Base-by-base conservation (phyloP, 1,284 basidiomycete genomes). In the Moniliophthora roreri region DNA sequence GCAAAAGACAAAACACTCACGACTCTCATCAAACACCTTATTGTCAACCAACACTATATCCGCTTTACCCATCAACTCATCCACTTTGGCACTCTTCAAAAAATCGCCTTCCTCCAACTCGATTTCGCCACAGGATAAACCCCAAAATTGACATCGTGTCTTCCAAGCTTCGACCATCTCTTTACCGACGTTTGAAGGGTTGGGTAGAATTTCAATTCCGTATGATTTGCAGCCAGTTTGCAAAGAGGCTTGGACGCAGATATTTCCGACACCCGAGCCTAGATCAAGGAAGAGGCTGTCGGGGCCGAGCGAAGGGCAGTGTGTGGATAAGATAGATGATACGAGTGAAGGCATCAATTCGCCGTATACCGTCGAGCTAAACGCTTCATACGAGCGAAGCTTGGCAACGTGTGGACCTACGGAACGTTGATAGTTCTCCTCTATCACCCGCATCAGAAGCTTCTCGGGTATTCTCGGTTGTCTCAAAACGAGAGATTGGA, bases 21-120 rank as follows among this genome's bases (percentile, higher is more conserved):
- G 64, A 39, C 77, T 77, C 62, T 87, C 80, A 50, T 79, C 74
- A 63, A 90, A 91, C 1, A 89, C 87, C 69, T 89, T 91, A 66
- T 90, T 91, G 64, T 91, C 89, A 45, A 90, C 85, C 51, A 91
- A 66, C 9, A 91, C 82, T 4, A 91, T 86, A 60, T 91, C 87
- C 3, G 89, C 88, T 60, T 84, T 66, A 8, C 78, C 67, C 56
- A 91, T 77, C 48, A 89, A 67, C 64, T 83, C 77, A 52, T 81
- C 75, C 41, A 87, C 78, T 39, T 82, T 72, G 38, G 59, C 63
- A 64, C 85, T 88, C 58, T 73, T 69, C 48, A 89, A 69, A 85
- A 91, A 90, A 61, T 91, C 80, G 0, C 85, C 87, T 63, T 87
- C 75, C 64, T 87, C 85, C 8, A 90, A 68, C 66, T 90, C 87